Evolutionary conservation across 2,329 filamentous ascomycete genomes (phyloP).

Genomic region (Ceratocystis lukuohia): DNA sequence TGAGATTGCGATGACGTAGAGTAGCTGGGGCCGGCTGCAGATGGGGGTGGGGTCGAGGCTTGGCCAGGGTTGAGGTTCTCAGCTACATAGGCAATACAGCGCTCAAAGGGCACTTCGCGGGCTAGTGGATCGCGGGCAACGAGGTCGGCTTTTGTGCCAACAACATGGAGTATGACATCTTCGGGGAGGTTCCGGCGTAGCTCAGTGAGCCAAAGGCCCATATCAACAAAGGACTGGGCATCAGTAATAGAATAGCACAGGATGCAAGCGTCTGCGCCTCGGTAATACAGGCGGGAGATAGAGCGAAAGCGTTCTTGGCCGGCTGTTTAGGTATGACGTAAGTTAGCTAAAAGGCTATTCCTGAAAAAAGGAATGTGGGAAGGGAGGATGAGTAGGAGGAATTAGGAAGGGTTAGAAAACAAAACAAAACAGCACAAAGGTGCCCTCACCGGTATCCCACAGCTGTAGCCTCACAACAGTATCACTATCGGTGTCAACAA

Average conservation of each 20-base stretch:
- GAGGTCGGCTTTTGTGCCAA: slow-evolving; percentile 86
- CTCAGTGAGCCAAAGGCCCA: slow-evolving; percentile 83
- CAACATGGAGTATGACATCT: slow-evolving; percentile 81
- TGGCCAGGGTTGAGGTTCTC: slow-evolving; percentile 70
- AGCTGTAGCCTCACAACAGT: slow-evolving; percentile 85
- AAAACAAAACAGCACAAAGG: slow-evolving; percentile 14
- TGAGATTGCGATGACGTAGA: slow-evolving; percentile 23
- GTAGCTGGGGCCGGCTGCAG: slow-evolving; percentile 33
- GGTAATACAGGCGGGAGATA: slow-evolving; percentile 91
- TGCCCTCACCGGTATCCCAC: slow-evolving; percentile 64
- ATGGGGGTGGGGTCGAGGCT: slow-evolving; percentile 53
- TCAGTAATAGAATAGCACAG: slow-evolving; percentile 92
- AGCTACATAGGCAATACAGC: slow-evolving; percentile 89
- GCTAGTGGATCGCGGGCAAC: slow-evolving; percentile 68
- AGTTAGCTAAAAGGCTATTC: neutral
- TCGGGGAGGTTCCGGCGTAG: slow-evolving; percentile 63
- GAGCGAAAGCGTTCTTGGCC: slow-evolving; percentile 91
- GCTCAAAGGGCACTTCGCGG: slow-evolving; percentile 82
- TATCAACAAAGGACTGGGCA: slow-evolving; percentile 71
- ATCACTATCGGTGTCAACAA: slow-evolving; percentile 71
- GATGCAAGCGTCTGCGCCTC: slow-evolving; percentile 84
- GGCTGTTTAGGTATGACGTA: slow-evolving; percentile 31
- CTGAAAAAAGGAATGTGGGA: slow-evolving; percentile 14
- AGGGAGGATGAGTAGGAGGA: slow-evolving; percentile 9
- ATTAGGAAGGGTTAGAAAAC: slow-evolving; percentile 3